A percentile compares a stretch with the other conserved stretches of the same genome.
These are phyloP conservation scores for Boletus insuetus DNA, from an alignment of 768 basidiomycete genomes.

Conservation along the genomic window DNA sequence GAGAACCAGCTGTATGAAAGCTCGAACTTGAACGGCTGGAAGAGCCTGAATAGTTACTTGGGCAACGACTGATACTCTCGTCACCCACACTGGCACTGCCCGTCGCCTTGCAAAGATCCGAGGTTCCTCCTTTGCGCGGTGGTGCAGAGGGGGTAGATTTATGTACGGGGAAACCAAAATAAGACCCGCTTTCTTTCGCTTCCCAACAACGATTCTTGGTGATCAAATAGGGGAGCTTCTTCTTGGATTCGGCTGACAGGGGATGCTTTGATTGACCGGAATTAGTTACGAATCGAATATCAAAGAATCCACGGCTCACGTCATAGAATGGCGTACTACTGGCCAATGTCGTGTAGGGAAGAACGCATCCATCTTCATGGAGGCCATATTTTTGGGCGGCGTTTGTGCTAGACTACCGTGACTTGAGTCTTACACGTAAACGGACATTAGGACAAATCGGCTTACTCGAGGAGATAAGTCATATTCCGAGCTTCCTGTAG, in stretches of 20 bases:
- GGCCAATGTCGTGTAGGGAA: too few relatives aligned
- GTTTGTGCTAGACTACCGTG: too few relatives aligned
- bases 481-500: too few relatives aligned
- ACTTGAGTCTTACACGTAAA: too few relatives aligned
- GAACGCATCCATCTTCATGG: too few relatives aligned
- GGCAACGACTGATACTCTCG: not conserved
- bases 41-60: not conserved
- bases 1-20: slow-evolving; percentile 12
- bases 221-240: slow-evolving; percentile 18
- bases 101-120: not conserved
- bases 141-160: not conserved
- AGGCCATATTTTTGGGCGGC: too few relatives aligned
- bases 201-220: slow-evolving; percentile 8
- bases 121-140: not conserved
- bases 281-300: too few relatives aligned
- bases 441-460: too few relatives aligned
- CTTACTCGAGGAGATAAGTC: too few relatives aligned
- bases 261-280: too few relatives aligned
- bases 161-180: slow-evolving; percentile 11
- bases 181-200: not conserved
- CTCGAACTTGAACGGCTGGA: not conserved
- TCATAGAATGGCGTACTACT: too few relatives aligned
- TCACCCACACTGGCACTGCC: not conserved
- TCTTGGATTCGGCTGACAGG: slow-evolving; percentile 15
- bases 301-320: too few relatives aligned